These are phyloP conservation scores for Alternaria brassicae DNA, from an alignment of 2,329 filamentous ascomycete genomes.

Conservation along the genomic window DNA sequence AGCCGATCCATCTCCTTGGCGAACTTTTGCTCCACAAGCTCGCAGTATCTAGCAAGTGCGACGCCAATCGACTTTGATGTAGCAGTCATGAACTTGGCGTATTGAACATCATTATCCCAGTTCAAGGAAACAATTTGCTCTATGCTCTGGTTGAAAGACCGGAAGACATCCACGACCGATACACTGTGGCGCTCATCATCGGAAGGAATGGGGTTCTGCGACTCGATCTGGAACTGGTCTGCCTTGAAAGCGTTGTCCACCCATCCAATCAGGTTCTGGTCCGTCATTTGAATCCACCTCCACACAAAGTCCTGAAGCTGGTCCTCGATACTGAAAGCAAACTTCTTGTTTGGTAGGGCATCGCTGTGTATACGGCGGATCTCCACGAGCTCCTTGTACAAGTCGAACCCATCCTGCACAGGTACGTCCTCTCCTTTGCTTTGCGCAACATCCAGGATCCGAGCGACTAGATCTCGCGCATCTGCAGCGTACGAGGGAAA, in stretches of 20 bases:
- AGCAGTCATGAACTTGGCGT: conserved; percentile 96
- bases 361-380: conserved; percentile 82
- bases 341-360: conserved; percentile 73
- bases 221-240: conserved; percentile 81
- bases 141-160: conserved; percentile 89
- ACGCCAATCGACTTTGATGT: conserved; percentile 83
- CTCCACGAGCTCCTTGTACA: conserved; percentile 87
- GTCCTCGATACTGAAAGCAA: conserved; percentile 87
- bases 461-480: conserved; percentile 80
- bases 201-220: conserved; percentile 67
- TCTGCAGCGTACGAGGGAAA: conserved; percentile 92
- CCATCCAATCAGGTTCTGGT: conserved; percentile 79
- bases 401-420: conserved; percentile 89
- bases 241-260: conserved; percentile 91
- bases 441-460: conserved; percentile 77
- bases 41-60: conserved; percentile 88
- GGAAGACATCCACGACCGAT: conserved; percentile 91
- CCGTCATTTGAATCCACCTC: conserved; percentile 88
- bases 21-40: conserved; percentile 85
- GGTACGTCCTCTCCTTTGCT: conserved; percentile 76
- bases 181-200: conserved; percentile 91
- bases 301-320: conserved; percentile 91
- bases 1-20: conserved; percentile 90
- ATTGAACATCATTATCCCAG: conserved; percentile 92
- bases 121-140: conserved; percentile 85